Evolutionary conservation across 1,139 yeast genomes (phyloP), one percentile per base, ranked within the genome.

Genomic region (Scheffersomyces cryptocercus): DNA sequence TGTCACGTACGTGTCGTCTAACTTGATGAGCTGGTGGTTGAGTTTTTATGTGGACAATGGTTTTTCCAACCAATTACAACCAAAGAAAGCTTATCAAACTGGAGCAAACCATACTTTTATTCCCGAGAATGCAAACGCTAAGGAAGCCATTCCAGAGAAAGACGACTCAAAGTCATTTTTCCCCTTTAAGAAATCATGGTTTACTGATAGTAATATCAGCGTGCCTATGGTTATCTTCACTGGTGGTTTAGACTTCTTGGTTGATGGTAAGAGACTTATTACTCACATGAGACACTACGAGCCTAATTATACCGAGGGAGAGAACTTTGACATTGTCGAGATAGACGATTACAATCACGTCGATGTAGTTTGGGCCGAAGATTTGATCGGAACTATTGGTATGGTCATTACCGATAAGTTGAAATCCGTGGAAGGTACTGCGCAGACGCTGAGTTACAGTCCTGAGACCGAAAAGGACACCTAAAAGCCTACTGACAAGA

Each of bases 1-100:
- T n/a, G 96, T 96, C 0, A 86, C 87, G 4, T 86, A 80, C 59
- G 86, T 89, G 9, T 85, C 95, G 26, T 75, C 89, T 3, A 82
- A 83, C 53, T 72, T 88, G 49, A 89, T 93, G 96, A 75, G 79
- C 41, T 93, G 97, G 97, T 93, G 98, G 97, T 69, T 70, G 36
- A 75, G 79, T 46, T 76, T 81, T 36, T 67, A 66, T 56, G 62
- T 68, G 15, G 64, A 57, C 29, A 74, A 70, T 37, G 75, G 77
- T 1, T 74, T 74, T 48, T 57, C 70, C 28, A 70, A 67, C 50
- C 69, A 70, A 52, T 59, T 73, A 38, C 69, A 64, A 36, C 67
- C 73, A 1, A 55, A 56, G 37, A 49, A 58, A 29, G 67, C 69
- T 0, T 74, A 71, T 48, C 47, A 55, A 26, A 56, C 57, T 2